Evolutionary conservation across 2,329 filamentous ascomycete genomes (phyloP), one percentile per base, ranked within the genome.

Genomic region (Penicillium palitans): DNA sequence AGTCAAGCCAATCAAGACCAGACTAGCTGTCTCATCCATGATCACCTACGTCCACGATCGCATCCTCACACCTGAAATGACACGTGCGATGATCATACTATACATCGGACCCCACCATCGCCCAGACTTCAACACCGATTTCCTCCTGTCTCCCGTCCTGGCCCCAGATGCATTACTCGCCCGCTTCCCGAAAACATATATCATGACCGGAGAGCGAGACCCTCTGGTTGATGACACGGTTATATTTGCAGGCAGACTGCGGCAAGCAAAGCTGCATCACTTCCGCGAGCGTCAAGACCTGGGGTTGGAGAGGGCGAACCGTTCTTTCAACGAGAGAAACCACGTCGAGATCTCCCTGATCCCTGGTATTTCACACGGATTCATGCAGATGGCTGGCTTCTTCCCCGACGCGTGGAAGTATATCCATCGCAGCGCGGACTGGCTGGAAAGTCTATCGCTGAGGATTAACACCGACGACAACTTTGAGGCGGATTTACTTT

Each of bases 31-130:
- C 72, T 93, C 91, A 0, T 93, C 89, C n/a, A 96, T 96, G 86
- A 96, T 99, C 37, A 97, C 93, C 0, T 98, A 98, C 76, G 96
- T 97, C 75, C 95, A 96, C 73, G 95, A 99, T 74, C 89, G 95
- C 29, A 90, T 99, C 29, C 82, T 99, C 15, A 93, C 91, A 0
- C 93, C 95, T 0, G 95, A 99, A 75, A 96, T 98, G 91, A 97
- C 98, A 89, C 90, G 95, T 33, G 91, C 93, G 62, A 98, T 99
- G 93, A 96, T 99, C 64, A 96, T 99, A 64, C 82, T 99, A 4
- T 99, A 99, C 73, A 90, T 99, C 55, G 95, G 95, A 0, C 92
- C 93, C 0, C 90, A 97, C 72, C 91, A 95, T 73, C 88, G 93
- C 0, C 95, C 95, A 0, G 92, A 98, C 72, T 98, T 99, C 74